Percentiles rank a stretch among this genome's conserved stretches.
Conservation (phyloP, 768 basidiomycete species). For the Dioszegia crocea region DNA sequence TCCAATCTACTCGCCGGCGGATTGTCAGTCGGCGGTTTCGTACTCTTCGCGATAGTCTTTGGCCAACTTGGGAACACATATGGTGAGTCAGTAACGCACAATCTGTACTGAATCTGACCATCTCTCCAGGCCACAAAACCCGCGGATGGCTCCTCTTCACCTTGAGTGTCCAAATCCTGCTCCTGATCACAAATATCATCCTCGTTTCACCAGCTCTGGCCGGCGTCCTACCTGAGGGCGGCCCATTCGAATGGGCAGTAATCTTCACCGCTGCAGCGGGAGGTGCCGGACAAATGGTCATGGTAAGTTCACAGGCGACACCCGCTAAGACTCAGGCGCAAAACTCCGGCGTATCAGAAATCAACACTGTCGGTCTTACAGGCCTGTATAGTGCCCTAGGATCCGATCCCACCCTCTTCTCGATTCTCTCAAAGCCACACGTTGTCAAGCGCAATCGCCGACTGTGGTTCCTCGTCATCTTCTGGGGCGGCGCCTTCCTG, state of each 20-base stretch:
- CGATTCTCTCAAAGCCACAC: slow-evolving; percentile 6
- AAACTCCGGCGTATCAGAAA: slow-evolving; percentile 13
- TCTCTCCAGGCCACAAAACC: slow-evolving; percentile 3
- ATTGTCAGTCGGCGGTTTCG: slow-evolving; percentile 4
- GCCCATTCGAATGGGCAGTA: slow-evolving; percentile 11
- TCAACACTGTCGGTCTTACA: slow-evolving; percentile 7
- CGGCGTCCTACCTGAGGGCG: slow-evolving; percentile 5
- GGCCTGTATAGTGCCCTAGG: slow-evolving; percentile 5
- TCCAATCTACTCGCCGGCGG: slow-evolving; percentile 7
- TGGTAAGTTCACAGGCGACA: neutral
- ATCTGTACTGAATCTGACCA: neutral
- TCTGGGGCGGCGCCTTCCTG: slow-evolving; percentile 7
- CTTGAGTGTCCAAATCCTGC: neutral
- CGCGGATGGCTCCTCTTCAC: slow-evolving; percentile 13
- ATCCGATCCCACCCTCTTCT: slow-evolving; percentile 10
- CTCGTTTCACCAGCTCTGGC: slow-evolving; percentile 8
- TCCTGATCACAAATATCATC: slow-evolving; percentile 7
- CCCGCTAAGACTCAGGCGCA: neutral
- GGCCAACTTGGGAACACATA: slow-evolving; percentile 7
- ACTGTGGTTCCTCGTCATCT: slow-evolving; percentile 9
- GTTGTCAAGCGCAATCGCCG: slow-evolving; percentile 6
- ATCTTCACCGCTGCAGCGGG: slow-evolving; percentile 8
- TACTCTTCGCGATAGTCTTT: slow-evolving; percentile 8
- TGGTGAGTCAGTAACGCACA: neutral
- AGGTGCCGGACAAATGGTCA: slow-evolving; percentile 10